phyloP scores from a whole-genome alignment of 2,329 filamentous ascomycete species.

The Microdochium paspali region DNA sequence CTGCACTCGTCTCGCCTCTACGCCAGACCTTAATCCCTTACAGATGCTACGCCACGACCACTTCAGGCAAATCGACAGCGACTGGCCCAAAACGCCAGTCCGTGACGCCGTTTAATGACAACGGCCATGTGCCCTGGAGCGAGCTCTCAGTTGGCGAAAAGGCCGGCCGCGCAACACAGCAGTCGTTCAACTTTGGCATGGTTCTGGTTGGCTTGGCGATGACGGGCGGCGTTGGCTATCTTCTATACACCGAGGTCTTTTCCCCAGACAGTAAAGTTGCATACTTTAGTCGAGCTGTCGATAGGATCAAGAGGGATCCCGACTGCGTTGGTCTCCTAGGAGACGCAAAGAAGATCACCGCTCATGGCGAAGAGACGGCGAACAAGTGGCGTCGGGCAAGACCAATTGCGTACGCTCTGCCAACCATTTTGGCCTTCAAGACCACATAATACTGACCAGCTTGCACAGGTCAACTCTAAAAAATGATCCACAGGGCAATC shows the following conservation, averaged over 20 bases:
- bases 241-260: constrained; percentile 77
- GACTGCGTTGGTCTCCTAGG: constrained; percentile 68
- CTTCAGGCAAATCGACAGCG: constrained; percentile 24
- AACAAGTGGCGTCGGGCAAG: constrained; percentile 70
- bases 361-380: constrained; percentile 70
- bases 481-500: constrained; percentile 64
- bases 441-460: not conserved
- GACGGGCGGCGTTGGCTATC: constrained; percentile 69
- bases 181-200: constrained; percentile 79
- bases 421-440: constrained; percentile 1
- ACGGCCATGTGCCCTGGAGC: constrained; percentile 72
- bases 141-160: constrained; percentile 71
- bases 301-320: constrained; percentile 64
- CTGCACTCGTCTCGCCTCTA: constrained; percentile 18
- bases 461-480: constrained; percentile 50
- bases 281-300: constrained; percentile 81
- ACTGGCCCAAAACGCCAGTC: constrained; percentile 47
- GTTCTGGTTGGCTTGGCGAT: constrained; percentile 65
- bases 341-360: constrained; percentile 63
- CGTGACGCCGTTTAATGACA: constrained; percentile 79
- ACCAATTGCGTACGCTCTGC: constrained; percentile 43
- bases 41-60: constrained; percentile 52
- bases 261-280: constrained; percentile 75
- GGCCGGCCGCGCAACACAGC: constrained; percentile 75
- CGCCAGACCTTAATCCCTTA: constrained; percentile 24